Evolutionary conservation across 345 rosid genomes (phyloP), one percentile per base, ranked within the genome.

Genomic region (Euphorbia lathyris): DNA sequence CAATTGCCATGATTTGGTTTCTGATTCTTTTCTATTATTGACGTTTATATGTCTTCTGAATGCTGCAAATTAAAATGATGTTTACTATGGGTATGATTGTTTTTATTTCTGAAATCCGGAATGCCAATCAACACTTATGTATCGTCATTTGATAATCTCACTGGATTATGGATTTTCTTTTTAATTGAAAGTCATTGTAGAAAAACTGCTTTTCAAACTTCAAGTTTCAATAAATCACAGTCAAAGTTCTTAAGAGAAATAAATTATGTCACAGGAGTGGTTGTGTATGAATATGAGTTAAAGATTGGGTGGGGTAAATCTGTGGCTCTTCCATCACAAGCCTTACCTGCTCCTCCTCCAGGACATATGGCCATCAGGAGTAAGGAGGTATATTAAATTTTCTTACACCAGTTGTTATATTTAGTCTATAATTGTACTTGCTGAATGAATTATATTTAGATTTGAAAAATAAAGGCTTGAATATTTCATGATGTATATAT

Each of bases 251-350:
- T 16, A 22, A 17, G 29, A 16, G n/a, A 30, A 22, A 36, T 11
- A 19, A n/a, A 67, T 60, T 76, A 16, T 79, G 73, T 72, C 45
- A 62, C 85, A 90, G 99, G 99, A 74, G 91, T 96, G 48, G 81
- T 96, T 65, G 96, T 96, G 34, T 96, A 90, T 69, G 99, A 92
- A 75, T 96, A 92, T 72, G 99, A 92, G 74, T 74, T 96, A 83
- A 96, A 92, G 77, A 92, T 96, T 72, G 99, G 99, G 40, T 96
- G 99, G 99, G 99, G 99, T 63, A 96, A 96, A 79, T 92, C 99
- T 71, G 99, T 96, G 67, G 96, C 98, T 76, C 95, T 92, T 74
- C 99, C 99, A 71, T 90, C 99, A 59, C 99, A 96, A 81, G 96
- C 99, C 8, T 77, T 92, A 38, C 99, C 99, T 43, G 99, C 99